phyloP scores from a whole-genome alignment of 768 basidiomycete species.

The Auricularia auricula-judae region DNA sequence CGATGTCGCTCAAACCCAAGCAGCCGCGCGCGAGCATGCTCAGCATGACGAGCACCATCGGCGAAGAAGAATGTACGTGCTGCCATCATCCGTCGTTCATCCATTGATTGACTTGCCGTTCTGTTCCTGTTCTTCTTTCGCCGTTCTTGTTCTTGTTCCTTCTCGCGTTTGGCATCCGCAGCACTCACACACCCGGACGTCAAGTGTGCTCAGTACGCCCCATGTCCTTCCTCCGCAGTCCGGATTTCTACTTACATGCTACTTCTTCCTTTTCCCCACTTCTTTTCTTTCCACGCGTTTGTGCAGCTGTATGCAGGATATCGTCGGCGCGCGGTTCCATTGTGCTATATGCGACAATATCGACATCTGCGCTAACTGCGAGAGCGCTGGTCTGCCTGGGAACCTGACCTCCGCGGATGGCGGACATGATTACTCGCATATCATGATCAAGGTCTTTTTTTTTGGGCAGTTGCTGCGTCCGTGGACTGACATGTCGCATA shows the following conservation, averaged over 20 bases:
- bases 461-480: background rate
- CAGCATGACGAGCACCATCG: slow-evolving; percentile 1
- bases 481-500: slow-evolving; percentile 17
- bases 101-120: background rate
- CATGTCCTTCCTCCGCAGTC: background rate
- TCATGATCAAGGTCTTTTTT: slow-evolving; percentile 75
- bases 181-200: slow-evolving; percentile 72
- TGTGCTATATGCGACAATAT: slow-evolving; percentile 80
- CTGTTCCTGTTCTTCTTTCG: background rate
- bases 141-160: background rate
- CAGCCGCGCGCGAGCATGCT: background rate
- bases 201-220: slow-evolving; percentile 74
- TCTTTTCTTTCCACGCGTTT: too few species aligned
- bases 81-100: background rate
- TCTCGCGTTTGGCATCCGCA: slow-evolving; percentile 16
- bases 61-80: slow-evolving; percentile 9
- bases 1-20: slow-evolving; percentile 17
- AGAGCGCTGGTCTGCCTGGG: slow-evolving; percentile 75
- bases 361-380: slow-evolving; percentile 81
- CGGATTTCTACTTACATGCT: background rate
- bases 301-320: slow-evolving; percentile 72
- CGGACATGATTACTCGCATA: slow-evolving; percentile 76
- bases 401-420: slow-evolving; percentile 68
- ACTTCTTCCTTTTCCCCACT: background rate
- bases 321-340: slow-evolving; percentile 86